A percentile compares a stretch with the other conserved stretches of the same genome.
These are phyloP conservation scores for Paraphaeosphaeria sporulosa DNA, from an alignment of 2,329 filamentous ascomycete genomes.

Conservation along the genomic window DNA sequence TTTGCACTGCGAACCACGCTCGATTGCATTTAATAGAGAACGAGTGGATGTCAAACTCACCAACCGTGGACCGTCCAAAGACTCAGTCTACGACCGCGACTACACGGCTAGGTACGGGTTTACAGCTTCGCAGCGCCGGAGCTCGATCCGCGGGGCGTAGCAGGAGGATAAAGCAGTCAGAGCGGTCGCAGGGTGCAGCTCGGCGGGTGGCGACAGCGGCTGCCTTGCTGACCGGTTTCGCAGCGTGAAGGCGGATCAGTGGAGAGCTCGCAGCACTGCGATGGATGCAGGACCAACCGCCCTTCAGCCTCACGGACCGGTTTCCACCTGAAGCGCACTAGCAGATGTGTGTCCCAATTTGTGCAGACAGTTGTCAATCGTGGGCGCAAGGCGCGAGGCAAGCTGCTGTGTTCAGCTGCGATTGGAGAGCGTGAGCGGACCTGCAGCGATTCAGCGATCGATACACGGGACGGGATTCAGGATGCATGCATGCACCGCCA, in stretches of 20 bases:
- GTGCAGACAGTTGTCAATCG: neutral
- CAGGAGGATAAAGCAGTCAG: neutral
- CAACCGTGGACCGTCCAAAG: neutral
- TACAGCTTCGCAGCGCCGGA: neutral
- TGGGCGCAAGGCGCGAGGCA: neutral
- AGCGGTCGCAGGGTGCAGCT: neutral
- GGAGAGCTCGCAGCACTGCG: neutral
- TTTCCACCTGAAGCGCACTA: neutral
- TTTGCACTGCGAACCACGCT: neutral
- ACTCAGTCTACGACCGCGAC: neutral
- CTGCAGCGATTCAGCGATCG: neutral
- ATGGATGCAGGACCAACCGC: neutral
- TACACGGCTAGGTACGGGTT: neutral
- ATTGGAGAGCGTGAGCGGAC: neutral
- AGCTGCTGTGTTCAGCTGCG: slow-evolving; percentile 11
- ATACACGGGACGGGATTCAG: slow-evolving; percentile 3
- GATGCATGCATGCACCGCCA: slow-evolving; percentile 7
- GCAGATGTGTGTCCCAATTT: neutral
- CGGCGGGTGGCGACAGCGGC: neutral
- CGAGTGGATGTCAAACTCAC: neutral
- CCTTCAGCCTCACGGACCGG: neutral
- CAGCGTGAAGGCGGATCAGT: neutral
- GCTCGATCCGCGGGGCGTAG: neutral
- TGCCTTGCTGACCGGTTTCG: slow-evolving; percentile 7
- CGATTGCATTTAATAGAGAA: neutral